phyloP scores from a whole-genome alignment of 805 yeast genomes.

The Lachancea fermentati region DNA sequence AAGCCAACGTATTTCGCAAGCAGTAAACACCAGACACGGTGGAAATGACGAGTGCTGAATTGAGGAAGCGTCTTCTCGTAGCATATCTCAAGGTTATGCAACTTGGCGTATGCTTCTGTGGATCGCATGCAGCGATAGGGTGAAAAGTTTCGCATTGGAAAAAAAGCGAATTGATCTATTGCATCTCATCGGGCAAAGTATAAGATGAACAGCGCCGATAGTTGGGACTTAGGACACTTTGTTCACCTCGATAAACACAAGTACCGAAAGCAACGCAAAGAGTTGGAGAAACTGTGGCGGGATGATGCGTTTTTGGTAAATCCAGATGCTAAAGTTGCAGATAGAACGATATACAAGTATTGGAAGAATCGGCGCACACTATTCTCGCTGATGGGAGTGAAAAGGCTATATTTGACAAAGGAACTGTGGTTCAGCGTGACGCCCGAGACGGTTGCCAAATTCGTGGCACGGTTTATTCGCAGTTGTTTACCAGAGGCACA shows the following conservation, averaged over 20 bases:
- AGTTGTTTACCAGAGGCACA: slow-evolving; percentile 46
- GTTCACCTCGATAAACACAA: slow-evolving; percentile 17
- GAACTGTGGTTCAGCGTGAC: slow-evolving; percentile 89
- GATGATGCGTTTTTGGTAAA: slow-evolving; percentile 16
- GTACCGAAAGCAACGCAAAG: slow-evolving; percentile 18
- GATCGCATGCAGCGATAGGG: too few relatives aligned
- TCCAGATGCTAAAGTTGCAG: slow-evolving; percentile 13
- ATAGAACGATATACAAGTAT: slow-evolving; percentile 37
- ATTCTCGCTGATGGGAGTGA: slow-evolving; percentile 61
- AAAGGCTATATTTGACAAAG: slow-evolving; percentile 53
- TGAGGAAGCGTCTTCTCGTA: too few relatives aligned
- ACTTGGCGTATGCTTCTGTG: too few relatives aligned
- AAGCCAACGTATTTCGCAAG: too few relatives aligned
- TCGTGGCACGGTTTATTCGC: slow-evolving; percentile 48
- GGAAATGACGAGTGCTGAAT: too few relatives aligned
- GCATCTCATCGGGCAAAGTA: too few relatives aligned
- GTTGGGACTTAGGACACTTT: slow-evolving; percentile 13
- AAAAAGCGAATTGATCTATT: too few relatives aligned
- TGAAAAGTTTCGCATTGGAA: too few relatives aligned
- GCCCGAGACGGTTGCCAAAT: slow-evolving; percentile 66
- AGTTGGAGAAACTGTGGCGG: slow-evolving; percentile 10
- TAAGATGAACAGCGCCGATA: too few relatives aligned
- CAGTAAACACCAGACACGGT: too few relatives aligned
- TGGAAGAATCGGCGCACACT: slow-evolving; percentile 59
- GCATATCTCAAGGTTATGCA: too few relatives aligned